Base-by-base conservation (phyloP, 768 basidiomycete species). In the Suillus subaureus region DNA sequence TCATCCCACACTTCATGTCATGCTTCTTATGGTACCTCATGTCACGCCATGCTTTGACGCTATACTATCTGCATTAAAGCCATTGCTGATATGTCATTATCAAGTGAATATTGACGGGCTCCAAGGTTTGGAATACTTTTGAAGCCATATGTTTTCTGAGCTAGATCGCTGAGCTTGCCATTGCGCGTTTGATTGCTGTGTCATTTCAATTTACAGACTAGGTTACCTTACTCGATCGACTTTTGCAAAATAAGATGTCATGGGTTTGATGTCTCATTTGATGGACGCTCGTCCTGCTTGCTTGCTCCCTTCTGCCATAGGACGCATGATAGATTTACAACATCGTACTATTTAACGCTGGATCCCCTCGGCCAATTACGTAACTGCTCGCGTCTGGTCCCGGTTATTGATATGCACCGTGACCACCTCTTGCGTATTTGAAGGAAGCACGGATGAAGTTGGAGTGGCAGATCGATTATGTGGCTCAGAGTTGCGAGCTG, bases 21-120 rank as follows among this genome's bases (percentile, higher is more conserved):
- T 64, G 64, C 61, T 64, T 37, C 64, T 45, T 64, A 64, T 64
- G 64, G 64, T 64, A 64, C 64, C 26, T 45, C 64, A 64, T 64
- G 64, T 64, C 64, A 62, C 42, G 61, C 33, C 64, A 64, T 64
- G 64, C 64, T 62, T 62, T 64, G 40, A 64, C 64, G 61, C 47
- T 64, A 64, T 62, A 63, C 58, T 64, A 64, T 63, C 64, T 64
- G 58, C 64, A 64, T 64, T 60, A 63, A 63, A 63, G 52, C 62
- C 57, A 21, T 60, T 18, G 26, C 58, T 60, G 58, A 60, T 42
- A 60, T 58, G 37, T 6, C 26, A 42, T 28, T 60, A 21, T 60
- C 40, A 60, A 60, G 40, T 60, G 12, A 60, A 60, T 28, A 18
- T 28, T 42, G 39, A 60, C 12, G 40, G 42, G 5, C 26, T 42